A percentile compares a stretch with the other conserved stretches of the same genome.
Evolutionary conservation across 495 filamentous ascomycete species (phyloP).

Genomic region (Aspergillus conjunctus): DNA sequence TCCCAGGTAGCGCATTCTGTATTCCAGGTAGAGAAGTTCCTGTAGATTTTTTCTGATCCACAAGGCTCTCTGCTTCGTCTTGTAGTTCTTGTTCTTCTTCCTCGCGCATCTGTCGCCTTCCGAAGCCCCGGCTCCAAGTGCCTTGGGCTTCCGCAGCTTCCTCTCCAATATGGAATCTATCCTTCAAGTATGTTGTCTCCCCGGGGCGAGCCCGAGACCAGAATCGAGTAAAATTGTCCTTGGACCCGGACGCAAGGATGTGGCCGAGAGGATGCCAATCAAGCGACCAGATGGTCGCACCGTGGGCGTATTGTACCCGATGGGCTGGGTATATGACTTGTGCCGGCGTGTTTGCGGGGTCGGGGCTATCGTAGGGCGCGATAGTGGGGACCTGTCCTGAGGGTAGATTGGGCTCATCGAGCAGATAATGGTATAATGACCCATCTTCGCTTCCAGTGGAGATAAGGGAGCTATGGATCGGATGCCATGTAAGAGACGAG

Average conservation of each 20-base stretch:
- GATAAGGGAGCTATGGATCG: constrained; percentile 83
- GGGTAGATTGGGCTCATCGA: constrained; percentile 88
- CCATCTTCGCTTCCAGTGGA: constrained; percentile 89
- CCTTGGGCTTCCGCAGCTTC: constrained; percentile 90
- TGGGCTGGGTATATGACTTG: constrained; percentile 90
- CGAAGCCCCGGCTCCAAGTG: constrained; percentile 82
- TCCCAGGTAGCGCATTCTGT: constrained; percentile 40
- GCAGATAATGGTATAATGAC: constrained; percentile 84
- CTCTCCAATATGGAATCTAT: constrained; percentile 93
- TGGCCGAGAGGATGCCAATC: constrained; percentile 98
- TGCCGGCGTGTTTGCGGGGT: constrained; percentile 73
- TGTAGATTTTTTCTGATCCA: constrained; percentile 79
- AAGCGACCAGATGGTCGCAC: constrained; percentile 92
- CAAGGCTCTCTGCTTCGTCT: constrained; percentile 90
- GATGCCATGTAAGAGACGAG: constrained; percentile 91
- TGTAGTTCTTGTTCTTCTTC: constrained; percentile 92
- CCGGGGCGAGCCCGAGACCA: constrained; percentile 90
- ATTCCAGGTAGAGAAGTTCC: constrained; percentile 56
- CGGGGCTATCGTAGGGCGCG: constrained; percentile 80
- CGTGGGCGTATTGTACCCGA: constrained; percentile 80
- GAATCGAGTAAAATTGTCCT: constrained; percentile 94
- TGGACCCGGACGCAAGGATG: constrained; percentile 96
- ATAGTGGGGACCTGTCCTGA: constrained; percentile 63
- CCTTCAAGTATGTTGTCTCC: constrained; percentile 78
- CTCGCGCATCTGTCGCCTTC: constrained; percentile 77